These are phyloP conservation scores for Cardiospermum halicacabum DNA, from an alignment of 345 rosid genomes.

Conservation along the genomic window DNA sequence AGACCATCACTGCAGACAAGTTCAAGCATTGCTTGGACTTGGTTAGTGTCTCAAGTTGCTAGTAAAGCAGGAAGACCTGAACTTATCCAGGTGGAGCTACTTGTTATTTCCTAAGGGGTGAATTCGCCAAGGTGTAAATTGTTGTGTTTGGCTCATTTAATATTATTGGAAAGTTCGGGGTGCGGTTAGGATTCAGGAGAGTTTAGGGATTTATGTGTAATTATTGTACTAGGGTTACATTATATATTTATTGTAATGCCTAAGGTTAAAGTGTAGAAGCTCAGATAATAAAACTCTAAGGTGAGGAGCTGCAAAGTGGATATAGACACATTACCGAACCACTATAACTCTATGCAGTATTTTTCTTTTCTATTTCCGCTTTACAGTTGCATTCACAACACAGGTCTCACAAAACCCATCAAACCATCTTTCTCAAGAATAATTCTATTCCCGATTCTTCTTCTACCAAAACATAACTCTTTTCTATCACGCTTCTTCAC, in stretches of 20 bases:
- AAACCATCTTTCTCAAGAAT: no score
- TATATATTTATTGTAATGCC: not conserved
- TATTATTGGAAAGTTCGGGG: not conserved
- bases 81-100: not conserved
- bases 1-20: not conserved
- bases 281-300: no score
- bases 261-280: no score
- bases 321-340: not conserved
- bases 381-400: no score
- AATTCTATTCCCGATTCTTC: no score
- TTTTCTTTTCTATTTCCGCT: not conserved
- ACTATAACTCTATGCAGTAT: not conserved
- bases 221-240: not conserved
- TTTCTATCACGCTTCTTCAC: no score
- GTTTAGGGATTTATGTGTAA: not conserved
- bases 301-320: not conserved
- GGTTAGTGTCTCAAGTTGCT: not conserved
- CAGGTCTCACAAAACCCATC: no score
- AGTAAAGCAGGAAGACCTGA: not conserved
- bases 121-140: not conserved
- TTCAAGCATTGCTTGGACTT: not conserved
- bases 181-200: not conserved
- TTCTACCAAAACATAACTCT: no score
- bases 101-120: not conserved
- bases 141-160: not conserved